A percentile compares a stretch with the other conserved stretches of the same genome.
Evolutionary conservation across 2,329 filamentous ascomycete species (phyloP).

Genomic region (Hymenotorrendiella dingleyae): DNA sequence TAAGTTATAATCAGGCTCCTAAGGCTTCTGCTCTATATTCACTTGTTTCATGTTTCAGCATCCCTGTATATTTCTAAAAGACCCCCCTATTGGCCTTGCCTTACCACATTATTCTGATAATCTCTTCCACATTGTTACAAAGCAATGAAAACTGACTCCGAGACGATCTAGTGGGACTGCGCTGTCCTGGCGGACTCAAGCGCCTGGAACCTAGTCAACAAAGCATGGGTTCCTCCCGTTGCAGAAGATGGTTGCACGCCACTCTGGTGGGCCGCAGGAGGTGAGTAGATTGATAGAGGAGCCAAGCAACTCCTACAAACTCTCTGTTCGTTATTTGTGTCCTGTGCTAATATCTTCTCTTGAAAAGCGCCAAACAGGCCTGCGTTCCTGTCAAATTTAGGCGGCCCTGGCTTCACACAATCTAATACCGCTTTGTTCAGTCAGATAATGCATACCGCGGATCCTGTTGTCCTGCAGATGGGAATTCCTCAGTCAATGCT

Average conservation of each 20-base stretch:
- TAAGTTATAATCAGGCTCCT: too few relatives aligned
- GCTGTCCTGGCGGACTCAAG: conserved; percentile 2
- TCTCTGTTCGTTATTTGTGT: background rate
- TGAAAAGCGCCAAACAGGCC: conserved; percentile 4
- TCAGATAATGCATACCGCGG: background rate
- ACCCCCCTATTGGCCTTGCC: too few relatives aligned
- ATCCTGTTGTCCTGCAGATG: conserved; percentile 1
- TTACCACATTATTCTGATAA: too few relatives aligned
- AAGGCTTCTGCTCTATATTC: too few relatives aligned
- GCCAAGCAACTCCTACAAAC: background rate
- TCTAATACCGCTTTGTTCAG: conserved; percentile 2
- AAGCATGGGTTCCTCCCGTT: conserved; percentile 5
- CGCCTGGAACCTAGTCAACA: conserved; percentile 6
- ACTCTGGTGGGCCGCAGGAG: conserved; percentile 5
- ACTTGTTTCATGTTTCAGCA: too few relatives aligned
- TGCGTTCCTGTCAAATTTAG: background rate
- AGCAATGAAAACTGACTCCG: too few relatives aligned
- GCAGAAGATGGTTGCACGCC: conserved; percentile 1
- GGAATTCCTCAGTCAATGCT: conserved; percentile 1
- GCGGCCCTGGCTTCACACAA: background rate
- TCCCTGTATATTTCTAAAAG: too few relatives aligned
- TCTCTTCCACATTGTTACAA: too few relatives aligned
- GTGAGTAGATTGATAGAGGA: conserved; percentile 5
- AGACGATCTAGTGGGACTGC: too few relatives aligned
- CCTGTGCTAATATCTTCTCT: background rate